A percentile compares a stretch with the other conserved stretches of the same genome.
phyloP scores from a whole-genome alignment of 805 yeast genomes.

The Nakazawaea sp. region DNA sequence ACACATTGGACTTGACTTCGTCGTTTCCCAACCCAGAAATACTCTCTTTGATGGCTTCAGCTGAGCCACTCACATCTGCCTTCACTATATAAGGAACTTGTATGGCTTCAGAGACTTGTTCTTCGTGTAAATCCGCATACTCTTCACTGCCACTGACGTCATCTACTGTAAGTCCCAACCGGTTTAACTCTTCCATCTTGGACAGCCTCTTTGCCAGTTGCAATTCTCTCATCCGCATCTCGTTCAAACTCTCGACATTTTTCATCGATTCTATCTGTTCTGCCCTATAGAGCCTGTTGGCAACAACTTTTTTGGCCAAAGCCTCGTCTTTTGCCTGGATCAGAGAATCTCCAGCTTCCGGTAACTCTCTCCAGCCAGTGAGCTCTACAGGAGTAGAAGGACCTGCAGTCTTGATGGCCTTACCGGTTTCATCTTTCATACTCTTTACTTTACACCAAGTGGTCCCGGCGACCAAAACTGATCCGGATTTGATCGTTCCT shows the following conservation, averaged over 20 bases:
- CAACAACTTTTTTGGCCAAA: slow-evolving; percentile 66
- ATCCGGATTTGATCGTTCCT: slow-evolving; percentile 69
- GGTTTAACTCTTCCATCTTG: slow-evolving; percentile 47
- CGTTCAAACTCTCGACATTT: slow-evolving; percentile 67
- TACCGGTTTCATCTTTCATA: slow-evolving; percentile 70
- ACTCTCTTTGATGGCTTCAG: slow-evolving; percentile 86
- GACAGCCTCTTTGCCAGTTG: slow-evolving; percentile 46
- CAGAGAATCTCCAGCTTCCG: slow-evolving; percentile 84
- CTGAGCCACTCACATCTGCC: slow-evolving; percentile 92
- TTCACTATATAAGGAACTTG: slow-evolving; percentile 61
- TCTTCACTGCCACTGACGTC: slow-evolving; percentile 31
- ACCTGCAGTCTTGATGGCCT: slow-evolving; percentile 53
- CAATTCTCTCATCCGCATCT: slow-evolving; percentile 48
- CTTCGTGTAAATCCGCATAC: slow-evolving; percentile 15
- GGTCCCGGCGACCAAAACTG: slow-evolving; percentile 76
- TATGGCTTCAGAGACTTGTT: slow-evolving; percentile 19
- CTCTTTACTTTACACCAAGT: slow-evolving; percentile 81
- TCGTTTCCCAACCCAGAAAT: slow-evolving; percentile 80
- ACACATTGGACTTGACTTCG: slow-evolving; percentile 65
- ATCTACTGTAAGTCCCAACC: slow-evolving; percentile 51
- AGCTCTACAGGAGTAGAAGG: slow-evolving; percentile 91
- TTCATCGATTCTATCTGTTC: slow-evolving; percentile 49
- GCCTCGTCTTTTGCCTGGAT: slow-evolving; percentile 71
- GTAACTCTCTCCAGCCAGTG: slow-evolving; percentile 91
- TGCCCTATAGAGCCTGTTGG: slow-evolving; percentile 51